A percentile compares a stretch with the other conserved stretches of the same genome.
Conservation (phyloP, 1,139 yeast genomes). For the Yamadazyma blattariae region DNA sequence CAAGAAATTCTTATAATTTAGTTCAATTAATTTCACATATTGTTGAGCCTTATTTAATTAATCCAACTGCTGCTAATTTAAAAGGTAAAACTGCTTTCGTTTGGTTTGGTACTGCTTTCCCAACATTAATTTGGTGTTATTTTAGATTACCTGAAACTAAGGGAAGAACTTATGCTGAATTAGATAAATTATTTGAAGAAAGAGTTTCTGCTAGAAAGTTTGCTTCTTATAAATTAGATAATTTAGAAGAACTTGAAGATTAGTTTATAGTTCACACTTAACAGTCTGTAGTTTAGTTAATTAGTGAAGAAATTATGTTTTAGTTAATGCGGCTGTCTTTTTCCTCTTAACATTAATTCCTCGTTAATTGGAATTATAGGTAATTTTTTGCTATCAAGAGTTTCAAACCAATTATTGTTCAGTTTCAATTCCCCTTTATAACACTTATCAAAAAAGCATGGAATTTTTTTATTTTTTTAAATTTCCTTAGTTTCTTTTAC, state of each 20-base stretch:
- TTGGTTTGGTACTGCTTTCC: constrained; percentile 36
- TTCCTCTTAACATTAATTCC: too few relatives aligned
- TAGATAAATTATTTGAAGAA: constrained; percentile 18
- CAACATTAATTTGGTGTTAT: constrained; percentile 17
- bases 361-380: too few relatives aligned
- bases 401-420: too few relatives aligned
- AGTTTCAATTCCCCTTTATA: too few relatives aligned
- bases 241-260: neutral
- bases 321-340: too few relatives aligned
- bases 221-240: constrained; percentile 1
- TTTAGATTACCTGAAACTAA: constrained; percentile 20
- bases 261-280: too few relatives aligned
- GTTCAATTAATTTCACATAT: constrained; percentile 14
- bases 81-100: constrained; percentile 23
- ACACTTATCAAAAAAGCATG: too few relatives aligned
- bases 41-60: constrained; percentile 20
- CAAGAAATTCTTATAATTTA: constrained; percentile 18
- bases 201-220: constrained; percentile 14
- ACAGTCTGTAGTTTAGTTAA: too few relatives aligned
- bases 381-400: too few relatives aligned
- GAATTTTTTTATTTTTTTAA: too few relatives aligned
- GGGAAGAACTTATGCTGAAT: constrained; percentile 19
- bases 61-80: constrained; percentile 17
- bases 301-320: too few relatives aligned
- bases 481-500: too few relatives aligned